Evolutionary conservation across 306 rosid species (phyloP).

Genomic region (Leucaena leucocephala): DNA sequence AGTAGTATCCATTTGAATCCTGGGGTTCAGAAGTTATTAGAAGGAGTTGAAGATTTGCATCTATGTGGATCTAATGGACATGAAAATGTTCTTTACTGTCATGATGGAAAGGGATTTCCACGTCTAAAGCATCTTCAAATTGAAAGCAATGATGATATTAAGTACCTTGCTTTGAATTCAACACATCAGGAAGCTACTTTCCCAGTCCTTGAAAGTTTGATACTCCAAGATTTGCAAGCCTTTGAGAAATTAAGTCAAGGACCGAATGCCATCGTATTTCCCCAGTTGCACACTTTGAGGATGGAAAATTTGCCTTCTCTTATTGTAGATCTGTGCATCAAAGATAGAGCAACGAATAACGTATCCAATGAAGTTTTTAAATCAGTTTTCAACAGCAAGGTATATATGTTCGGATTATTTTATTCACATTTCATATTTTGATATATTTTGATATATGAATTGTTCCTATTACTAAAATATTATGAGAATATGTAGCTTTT

Average conservation of each 20-base stretch:
- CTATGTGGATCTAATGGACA: not conserved
- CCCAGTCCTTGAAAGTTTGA: too few relatives aligned
- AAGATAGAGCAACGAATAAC: not conserved
- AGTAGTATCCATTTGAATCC: not conserved
- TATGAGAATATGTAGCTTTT: too few relatives aligned
- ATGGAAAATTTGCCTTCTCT: not conserved
- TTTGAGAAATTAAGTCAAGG: too few relatives aligned
- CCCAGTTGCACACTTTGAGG: not conserved
- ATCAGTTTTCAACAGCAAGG: not conserved
- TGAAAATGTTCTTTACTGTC: not conserved
- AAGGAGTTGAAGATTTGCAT: not conserved
- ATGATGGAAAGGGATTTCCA: not conserved
- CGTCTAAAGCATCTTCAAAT: not conserved
- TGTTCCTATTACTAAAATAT: too few relatives aligned
- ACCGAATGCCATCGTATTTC: not conserved
- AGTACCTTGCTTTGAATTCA: too few relatives aligned
- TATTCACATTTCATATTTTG: not conserved
- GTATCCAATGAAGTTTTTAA: not conserved
- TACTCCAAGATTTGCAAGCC: too few relatives aligned
- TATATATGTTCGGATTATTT: not conserved
- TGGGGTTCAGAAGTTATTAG: not conserved
- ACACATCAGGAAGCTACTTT: too few relatives aligned
- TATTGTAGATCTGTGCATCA: not conserved
- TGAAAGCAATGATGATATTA: not conserved
- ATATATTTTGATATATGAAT: too few relatives aligned